Percentiles rank a stretch among this genome's conserved stretches.
Evolutionary conservation across 2,329 filamentous ascomycete species (phyloP).

Genomic region (Fusarium brevicatenulatum): DNA sequence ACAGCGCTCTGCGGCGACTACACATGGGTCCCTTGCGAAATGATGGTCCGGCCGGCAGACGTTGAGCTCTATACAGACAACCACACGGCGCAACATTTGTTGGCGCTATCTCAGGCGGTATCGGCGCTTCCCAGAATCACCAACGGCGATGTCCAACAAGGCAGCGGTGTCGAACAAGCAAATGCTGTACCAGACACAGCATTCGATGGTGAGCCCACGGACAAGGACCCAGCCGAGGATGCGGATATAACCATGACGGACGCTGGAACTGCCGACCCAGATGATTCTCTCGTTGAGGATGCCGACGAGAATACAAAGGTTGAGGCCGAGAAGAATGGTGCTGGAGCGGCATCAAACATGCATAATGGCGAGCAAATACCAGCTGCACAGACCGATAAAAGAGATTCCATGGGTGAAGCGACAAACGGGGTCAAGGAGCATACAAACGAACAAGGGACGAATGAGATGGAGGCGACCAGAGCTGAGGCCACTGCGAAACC

Average conservation of each 20-base stretch:
- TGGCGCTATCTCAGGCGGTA: constrained; percentile 44
- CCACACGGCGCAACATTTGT: constrained; percentile 53
- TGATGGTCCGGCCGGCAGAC: constrained; percentile 67
- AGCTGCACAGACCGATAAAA: neutral
- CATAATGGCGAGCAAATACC: constrained; percentile 19
- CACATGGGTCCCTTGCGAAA: constrained; percentile 71
- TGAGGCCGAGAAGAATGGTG: constrained; percentile 6
- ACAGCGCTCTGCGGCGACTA: constrained; percentile 80
- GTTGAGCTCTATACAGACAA: constrained; percentile 64
- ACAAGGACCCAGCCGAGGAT: constrained; percentile 31
- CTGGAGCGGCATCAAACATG: neutral
- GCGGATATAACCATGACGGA: constrained; percentile 49
- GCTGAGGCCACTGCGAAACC: constrained; percentile 1
- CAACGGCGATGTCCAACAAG: constrained; percentile 40
- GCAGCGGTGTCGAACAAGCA: constrained; percentile 17
- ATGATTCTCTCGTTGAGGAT: constrained; percentile 30
- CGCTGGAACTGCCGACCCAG: constrained; percentile 35
- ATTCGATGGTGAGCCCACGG: constrained; percentile 6
- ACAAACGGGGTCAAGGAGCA: constrained; percentile 12
- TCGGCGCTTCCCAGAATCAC: constrained; percentile 20
- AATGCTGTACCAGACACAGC: constrained; percentile 4
- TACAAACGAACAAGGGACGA: constrained; percentile 2
- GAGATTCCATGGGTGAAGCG: neutral
- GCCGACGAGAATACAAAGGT: constrained; percentile 15
- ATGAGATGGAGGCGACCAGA: neutral